phyloP scores from a whole-genome alignment of 768 basidiomycete species.

The Suillus cothurnatus region DNA sequence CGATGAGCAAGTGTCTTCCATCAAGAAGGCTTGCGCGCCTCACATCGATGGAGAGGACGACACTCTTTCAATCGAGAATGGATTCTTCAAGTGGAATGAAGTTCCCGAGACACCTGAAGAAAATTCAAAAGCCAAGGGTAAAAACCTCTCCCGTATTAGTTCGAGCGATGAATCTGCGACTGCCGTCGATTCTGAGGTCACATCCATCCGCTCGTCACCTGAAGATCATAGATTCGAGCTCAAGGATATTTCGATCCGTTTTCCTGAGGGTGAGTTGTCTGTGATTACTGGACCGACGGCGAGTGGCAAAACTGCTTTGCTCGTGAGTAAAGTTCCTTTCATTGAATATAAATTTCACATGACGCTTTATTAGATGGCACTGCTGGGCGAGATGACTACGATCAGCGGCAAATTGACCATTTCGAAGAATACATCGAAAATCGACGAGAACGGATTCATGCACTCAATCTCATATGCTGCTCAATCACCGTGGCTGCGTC shows the following conservation, averaged over 20 bases:
- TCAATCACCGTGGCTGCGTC: conserved; percentile 70
- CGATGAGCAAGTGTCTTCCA: conserved; percentile 55
- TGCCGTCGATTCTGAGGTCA: conserved; percentile 18
- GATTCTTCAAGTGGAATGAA: conserved; percentile 60
- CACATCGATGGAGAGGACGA: conserved; percentile 23
- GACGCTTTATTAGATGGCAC: conserved; percentile 28
- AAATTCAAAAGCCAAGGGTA: conserved; percentile 26
- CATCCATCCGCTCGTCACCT: conserved; percentile 13
- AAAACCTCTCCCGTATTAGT: not conserved
- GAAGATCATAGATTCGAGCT: conserved; percentile 44
- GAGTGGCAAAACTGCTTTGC: conserved; percentile 50
- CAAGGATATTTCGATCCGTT: conserved; percentile 44
- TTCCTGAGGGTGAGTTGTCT: conserved; percentile 50
- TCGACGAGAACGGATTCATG: conserved; percentile 63
- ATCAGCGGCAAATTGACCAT: conserved; percentile 39
- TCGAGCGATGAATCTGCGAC: conserved; percentile 15
- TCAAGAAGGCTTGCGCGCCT: conserved; percentile 43
- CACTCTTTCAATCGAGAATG: conserved; percentile 51
- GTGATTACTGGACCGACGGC: conserved; percentile 52
- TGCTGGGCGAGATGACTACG: conserved; percentile 43
- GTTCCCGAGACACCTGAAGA: conserved; percentile 37
- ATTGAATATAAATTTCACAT: not conserved
- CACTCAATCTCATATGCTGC: conserved; percentile 72
- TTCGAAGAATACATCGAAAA: conserved; percentile 49
- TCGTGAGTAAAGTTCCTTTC: conserved; percentile 27